Percentiles rank a stretch among this genome's conserved stretches.
phyloP scores from a whole-genome alignment of 2,329 filamentous ascomycete species.

The Gnomoniopsis sp. region DNA sequence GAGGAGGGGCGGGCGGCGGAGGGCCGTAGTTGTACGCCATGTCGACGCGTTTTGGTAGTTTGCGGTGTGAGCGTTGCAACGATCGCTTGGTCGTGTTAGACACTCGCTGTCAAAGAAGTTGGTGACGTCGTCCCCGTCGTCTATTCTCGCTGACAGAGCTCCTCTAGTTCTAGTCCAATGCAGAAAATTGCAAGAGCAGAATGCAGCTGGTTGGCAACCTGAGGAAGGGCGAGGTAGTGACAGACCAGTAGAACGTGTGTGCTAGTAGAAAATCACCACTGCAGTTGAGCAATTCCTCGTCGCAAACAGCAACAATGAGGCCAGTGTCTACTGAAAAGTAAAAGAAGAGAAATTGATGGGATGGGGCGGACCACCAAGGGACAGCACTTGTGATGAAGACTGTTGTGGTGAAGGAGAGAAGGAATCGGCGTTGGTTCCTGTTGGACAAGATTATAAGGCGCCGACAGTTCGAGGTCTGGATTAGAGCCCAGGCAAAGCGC shows the following conservation, averaged over 20 bases:
- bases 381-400: conserved; percentile 14
- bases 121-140: not conserved
- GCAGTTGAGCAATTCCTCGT: not conserved
- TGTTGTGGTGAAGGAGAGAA: not conserved
- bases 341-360: not conserved
- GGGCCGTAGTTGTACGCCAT: conserved; percentile 57
- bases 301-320: not conserved
- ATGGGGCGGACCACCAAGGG: not conserved
- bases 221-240: not conserved
- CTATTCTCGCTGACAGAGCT: not conserved
- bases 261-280: not conserved
- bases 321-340: not conserved
- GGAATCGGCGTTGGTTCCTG: not conserved
- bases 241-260: not conserved
- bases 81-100: not conserved
- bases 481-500: not conserved
- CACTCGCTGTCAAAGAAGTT: not conserved
- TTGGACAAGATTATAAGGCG: not conserved
- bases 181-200: no score
- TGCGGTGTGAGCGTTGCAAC: not conserved
- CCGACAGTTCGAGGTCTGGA: not conserved
- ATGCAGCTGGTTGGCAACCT: not conserved
- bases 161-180: not conserved
- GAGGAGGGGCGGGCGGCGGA: conserved; percentile 51
- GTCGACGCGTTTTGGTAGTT: conserved; percentile 10